Evolutionary conservation across 129 eudicot genomes (phyloP), one percentile per base, ranked within the genome.

Genomic region (Arctium lappa): DNA sequence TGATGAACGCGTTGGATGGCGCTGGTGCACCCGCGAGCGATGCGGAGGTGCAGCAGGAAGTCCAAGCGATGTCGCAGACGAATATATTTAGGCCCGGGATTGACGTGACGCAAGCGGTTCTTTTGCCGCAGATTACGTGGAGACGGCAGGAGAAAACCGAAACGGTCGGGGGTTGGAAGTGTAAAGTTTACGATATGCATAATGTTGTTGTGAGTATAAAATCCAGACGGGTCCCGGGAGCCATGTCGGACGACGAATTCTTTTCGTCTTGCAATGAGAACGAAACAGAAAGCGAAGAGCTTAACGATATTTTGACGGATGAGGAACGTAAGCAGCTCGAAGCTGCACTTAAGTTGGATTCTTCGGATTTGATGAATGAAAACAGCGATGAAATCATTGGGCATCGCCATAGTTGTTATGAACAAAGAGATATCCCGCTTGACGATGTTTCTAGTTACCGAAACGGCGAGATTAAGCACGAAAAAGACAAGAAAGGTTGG

Each of bases 191-290:
- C 34, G 97, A 92, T 80, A 94, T 94, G 98, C 97, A 91, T 39
- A 94, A 94, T 63, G 95, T 94, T 73, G 89, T 92, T 66, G 97
- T 92, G 29, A 92, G 95, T 78, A 89, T 94, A 6, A 94, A 92
- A 66, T 94, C 98, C 0, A 89, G 98, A 77, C 84, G 88, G 85
- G 98, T 94, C 78, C 98, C 98, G 3, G 98, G 98, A 10, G 98
- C 98, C 66, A 90, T 94, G 97, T 88, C 91, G 8, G 94, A 94
- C n/a, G 98, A 94, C 0, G 98, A 94, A 73, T 85, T 94, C 33
- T 90, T 92, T 11, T 86, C 90, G 4, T 80, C 94, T 9, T 76
- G 87, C 71, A 89, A 90, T 65, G 98, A 89, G 73, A 92, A 92
- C 69, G 97, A 89, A 81, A 86, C 91, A 5, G 98, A 92, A 69